Evolutionary conservation across 2,329 filamentous ascomycete species (phyloP), one percentile per base, ranked within the genome.

Genomic region (Fusarium dlaminii): DNA sequence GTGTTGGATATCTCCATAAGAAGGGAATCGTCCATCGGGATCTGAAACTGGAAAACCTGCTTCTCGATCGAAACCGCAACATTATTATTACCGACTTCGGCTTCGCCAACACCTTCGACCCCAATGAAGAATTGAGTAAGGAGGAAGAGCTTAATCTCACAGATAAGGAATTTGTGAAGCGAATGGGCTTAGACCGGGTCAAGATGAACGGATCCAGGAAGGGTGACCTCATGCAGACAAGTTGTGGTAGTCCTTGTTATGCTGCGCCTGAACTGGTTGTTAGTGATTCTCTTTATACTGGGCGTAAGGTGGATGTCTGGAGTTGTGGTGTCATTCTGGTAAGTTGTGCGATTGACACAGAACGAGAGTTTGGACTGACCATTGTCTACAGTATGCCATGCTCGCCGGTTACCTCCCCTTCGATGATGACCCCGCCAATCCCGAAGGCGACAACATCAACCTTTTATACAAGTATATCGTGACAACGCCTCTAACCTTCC

Each of bases 21-120:
- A 98, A 98, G 85, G 96, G 96, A 70, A 99, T 99, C 76, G 96
- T 99, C 20, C 96, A 99, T 82, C 92, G 96, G 79, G 96, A 99
- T 84, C 85, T 99, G 75, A 99, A 99, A 84, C 88, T 99, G 52
- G 96, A 99, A 84, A 99, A 99, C 80, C 83, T 99, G 78, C 88
- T 99, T 42, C 88, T 99, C 58, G 96, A 99, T 83, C 92, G 96
- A 72, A 98, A 99, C 81, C 93, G 95, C 73, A 99, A 99, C 86
- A 98, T 99, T 80, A 99, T 99, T 84, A 99, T 99, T 80, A 99
- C 96, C 22, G 96, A 99, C 84, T 99, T 99, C 83, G 96, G 96
- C 24, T 99, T 99, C 81, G 96, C 96, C 76, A 99, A 99, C 83
- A 98, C 95, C 1, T 99, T 99, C 80, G 93, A 98, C 80, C 90